Percentiles rank a stretch among this genome's conserved stretches.
Evolutionary conservation across 139 green algal genomes (phyloP).

Genomic region (Ulvella scutata): DNA sequence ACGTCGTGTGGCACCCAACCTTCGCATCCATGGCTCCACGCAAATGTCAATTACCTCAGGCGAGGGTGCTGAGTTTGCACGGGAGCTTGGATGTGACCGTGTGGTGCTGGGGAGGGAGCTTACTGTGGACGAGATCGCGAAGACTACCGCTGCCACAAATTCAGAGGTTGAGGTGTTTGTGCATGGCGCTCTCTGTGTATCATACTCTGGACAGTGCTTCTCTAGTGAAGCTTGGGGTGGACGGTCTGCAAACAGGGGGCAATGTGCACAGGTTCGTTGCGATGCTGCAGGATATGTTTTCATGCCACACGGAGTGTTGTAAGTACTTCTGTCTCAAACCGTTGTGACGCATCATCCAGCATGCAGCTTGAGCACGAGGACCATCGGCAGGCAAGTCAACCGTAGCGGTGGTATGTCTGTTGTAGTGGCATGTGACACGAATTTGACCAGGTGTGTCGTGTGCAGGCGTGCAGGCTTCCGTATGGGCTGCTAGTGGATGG

Average conservation of each 20-base stretch:
- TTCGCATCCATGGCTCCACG: conserved; percentile 55
- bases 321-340: too few relatives aligned
- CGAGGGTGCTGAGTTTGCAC: conserved; percentile 40
- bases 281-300: too few relatives aligned
- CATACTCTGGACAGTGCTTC: conserved; percentile 63
- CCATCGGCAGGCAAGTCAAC: too few relatives aligned
- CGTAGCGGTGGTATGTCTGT: too few relatives aligned
- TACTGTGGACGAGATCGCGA: conserved; percentile 44
- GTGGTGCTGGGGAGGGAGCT: conserved; percentile 73
- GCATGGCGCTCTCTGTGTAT: conserved; percentile 74
- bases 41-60: conserved; percentile 45
- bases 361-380: too few relatives aligned
- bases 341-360: too few relatives aligned
- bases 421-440: too few relatives aligned
- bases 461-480: conserved; percentile 10
- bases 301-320: too few relatives aligned
- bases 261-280: conserved; percentile 67
- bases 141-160: conserved; percentile 7
- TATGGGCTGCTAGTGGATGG: conserved; percentile 45
- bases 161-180: conserved; percentile 71
- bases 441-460: neutral
- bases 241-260: conserved; percentile 63
- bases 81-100: conserved; percentile 34
- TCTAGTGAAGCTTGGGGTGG: conserved; percentile 64
- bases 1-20: conserved; percentile 31